These are phyloP conservation scores for Fusarium pininemorale DNA, from an alignment of 2,329 filamentous ascomycete species.

Conservation along the genomic window DNA sequence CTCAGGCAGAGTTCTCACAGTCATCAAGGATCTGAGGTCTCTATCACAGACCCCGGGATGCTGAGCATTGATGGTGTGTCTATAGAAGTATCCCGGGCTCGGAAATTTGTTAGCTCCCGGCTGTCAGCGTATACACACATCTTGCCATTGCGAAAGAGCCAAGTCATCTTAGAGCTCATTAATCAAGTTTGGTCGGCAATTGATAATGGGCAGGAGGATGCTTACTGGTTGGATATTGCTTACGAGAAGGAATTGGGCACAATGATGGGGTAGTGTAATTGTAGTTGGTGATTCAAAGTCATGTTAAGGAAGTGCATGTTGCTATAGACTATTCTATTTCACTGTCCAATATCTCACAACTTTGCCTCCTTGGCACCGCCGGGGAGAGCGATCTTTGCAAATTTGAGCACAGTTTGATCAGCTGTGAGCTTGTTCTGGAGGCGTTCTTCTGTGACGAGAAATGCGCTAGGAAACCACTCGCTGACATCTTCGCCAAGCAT, in stretches of 20 bases:
- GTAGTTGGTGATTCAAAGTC: not conserved
- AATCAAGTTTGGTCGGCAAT: not conserved
- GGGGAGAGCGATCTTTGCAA: not conserved
- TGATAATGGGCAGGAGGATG: not conserved
- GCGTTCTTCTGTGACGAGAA: constrained; percentile 14
- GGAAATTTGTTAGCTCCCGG: not conserved
- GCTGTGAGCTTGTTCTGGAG: not conserved
- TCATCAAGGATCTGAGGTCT: not conserved
- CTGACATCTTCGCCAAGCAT: constrained; percentile 32
- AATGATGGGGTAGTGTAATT: not conserved
- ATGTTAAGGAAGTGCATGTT: fast-evolving
- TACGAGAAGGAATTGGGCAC: constrained; percentile 5
- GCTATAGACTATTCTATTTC: not conserved
- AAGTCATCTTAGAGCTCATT: not conserved
- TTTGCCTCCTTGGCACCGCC: not conserved
- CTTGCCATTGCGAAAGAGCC: not conserved
- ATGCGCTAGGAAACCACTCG: constrained; percentile 31
- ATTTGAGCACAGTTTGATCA: not conserved
- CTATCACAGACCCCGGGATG: not conserved
- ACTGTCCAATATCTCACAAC: fast-evolving
- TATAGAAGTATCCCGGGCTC: not conserved
- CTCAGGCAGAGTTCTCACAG: not conserved
- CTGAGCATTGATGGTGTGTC: not conserved
- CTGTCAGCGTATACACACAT: constrained; percentile 5
- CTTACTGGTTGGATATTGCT: constrained; percentile 8